Conservation (phyloP, 768 basidiomycete genomes). For the Termitomyces sp. region DNA sequence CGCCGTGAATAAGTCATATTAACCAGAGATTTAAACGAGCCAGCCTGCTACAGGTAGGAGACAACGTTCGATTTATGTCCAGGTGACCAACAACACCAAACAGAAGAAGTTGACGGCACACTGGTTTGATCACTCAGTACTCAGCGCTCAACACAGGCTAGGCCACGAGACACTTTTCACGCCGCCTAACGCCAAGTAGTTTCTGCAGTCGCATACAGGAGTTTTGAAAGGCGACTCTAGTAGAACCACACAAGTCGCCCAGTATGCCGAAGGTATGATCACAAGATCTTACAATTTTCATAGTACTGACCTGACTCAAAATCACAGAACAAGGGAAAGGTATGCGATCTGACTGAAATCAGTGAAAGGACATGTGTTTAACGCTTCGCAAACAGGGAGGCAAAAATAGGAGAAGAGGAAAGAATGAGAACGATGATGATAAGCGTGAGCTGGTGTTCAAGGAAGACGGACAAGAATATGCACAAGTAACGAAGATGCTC, state of each 20-base stretch:
- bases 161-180: constrained; percentile 1
- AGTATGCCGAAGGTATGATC: constrained; percentile 51
- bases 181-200: constrained; percentile 4
- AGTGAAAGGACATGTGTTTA: not conserved
- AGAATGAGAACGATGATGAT: constrained; percentile 99
- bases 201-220: constrained; percentile 12
- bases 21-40: no score
- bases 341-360: constrained; percentile 24
- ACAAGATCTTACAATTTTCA: constrained; percentile 14
- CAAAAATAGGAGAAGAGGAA: constrained; percentile 98
- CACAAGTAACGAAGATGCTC: constrained; percentile 97
- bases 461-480: constrained; percentile 99
- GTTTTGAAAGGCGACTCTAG: constrained; percentile 13
- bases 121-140: not conserved
- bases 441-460: constrained; percentile 98
- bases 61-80: no score
- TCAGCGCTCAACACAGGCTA: constrained; percentile 2
- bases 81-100: no score
- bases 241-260: constrained; percentile 13
- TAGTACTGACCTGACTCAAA: constrained; percentile 16
- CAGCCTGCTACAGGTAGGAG: no score
- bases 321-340: constrained; percentile 74
- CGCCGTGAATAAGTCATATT: no score
- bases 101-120: no score
- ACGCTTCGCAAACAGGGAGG: constrained; percentile 65